phyloP scores from a whole-genome alignment of 2,329 filamentous ascomycete genomes.

The Alternaria dauci region DNA sequence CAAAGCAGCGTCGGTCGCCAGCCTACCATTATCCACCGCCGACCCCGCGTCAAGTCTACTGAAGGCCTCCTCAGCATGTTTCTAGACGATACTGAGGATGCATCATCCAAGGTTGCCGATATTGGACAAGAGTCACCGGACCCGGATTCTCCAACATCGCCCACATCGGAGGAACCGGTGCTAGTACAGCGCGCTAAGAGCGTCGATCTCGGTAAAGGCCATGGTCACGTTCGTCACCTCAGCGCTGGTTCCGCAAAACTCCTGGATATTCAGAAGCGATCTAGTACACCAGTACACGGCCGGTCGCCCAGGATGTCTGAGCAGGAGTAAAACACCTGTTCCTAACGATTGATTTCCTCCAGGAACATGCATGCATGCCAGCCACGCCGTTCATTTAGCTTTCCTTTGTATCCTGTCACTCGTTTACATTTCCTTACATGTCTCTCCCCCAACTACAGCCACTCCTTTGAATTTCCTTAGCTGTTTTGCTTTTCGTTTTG shows the following conservation, averaged over 20 bases:
- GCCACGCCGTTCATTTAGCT: constrained; percentile 46
- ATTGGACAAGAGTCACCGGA: constrained; percentile 40
- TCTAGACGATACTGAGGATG: constrained; percentile 44
- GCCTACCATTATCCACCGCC: constrained; percentile 70
- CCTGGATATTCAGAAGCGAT: constrained; percentile 65
- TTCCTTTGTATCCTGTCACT: constrained; percentile 49
- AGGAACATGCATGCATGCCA: constrained; percentile 40
- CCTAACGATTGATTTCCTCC: constrained; percentile 24
- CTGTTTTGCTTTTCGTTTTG: constrained; percentile 21
- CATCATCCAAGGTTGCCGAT: constrained; percentile 44
- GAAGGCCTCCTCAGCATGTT: constrained; percentile 67
- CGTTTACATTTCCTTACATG: constrained; percentile 39
- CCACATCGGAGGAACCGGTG: constrained; percentile 42
- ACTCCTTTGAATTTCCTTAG: constrained; percentile 17
- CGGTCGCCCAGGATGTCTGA: constrained; percentile 36
- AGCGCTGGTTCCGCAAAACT: constrained; percentile 81
- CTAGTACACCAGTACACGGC: constrained; percentile 42
- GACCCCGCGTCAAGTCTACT: constrained; percentile 66
- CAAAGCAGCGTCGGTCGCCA: constrained; percentile 64
- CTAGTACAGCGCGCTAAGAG: constrained; percentile 72
- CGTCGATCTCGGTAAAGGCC: constrained; percentile 70
- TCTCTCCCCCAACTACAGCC: constrained; percentile 32
- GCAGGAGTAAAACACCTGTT: constrained; percentile 30
- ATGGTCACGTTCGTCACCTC: constrained; percentile 74
- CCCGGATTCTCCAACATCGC: constrained; percentile 42